Percentiles rank a stretch among this genome's conserved stretches.
phyloP scores from a whole-genome alignment of 106 monocot species.

The Allium cepa region DNA sequence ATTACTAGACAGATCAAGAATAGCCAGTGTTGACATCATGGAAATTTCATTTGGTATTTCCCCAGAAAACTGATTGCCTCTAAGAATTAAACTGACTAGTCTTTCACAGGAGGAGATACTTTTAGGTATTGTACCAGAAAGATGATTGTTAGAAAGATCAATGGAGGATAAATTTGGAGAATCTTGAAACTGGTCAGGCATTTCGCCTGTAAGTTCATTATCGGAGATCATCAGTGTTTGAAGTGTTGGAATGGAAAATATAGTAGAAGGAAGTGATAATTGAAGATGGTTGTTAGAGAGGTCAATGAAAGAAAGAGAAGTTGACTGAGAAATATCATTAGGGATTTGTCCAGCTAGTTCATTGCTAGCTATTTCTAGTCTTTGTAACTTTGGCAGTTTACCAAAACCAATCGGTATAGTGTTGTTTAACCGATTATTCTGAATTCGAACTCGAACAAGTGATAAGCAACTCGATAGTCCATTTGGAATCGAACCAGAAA shows the following conservation, averaged over 20 bases:
- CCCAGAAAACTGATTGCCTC: slow-evolving; percentile 53
- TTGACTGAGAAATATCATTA: slow-evolving; percentile 51
- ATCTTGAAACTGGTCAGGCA: slow-evolving; percentile 60
- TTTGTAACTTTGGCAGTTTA: slow-evolving; percentile 49
- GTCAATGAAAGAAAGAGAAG: slow-evolving; percentile 84
- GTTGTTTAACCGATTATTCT: slow-evolving; percentile 74
- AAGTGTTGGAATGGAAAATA: slow-evolving; percentile 56
- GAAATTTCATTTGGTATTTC: slow-evolving; percentile 53
- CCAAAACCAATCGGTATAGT: slow-evolving; percentile 55
- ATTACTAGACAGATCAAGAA: slow-evolving; percentile 77
- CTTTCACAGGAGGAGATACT: slow-evolving; percentile 51
- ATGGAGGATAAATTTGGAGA: slow-evolving; percentile 51
- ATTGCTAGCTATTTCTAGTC: slow-evolving; percentile 69
- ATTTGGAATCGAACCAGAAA: slow-evolving; percentile 61
- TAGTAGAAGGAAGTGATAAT: slow-evolving; percentile 39
- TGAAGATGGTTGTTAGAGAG: slow-evolving; percentile 62
- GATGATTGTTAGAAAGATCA: slow-evolving; percentile 63
- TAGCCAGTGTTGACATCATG: slow-evolving; percentile 58
- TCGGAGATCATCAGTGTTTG: slow-evolving; percentile 59
- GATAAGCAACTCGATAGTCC: slow-evolving; percentile 41
- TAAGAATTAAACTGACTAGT: slow-evolving; percentile 59
- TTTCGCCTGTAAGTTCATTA: slow-evolving; percentile 46
- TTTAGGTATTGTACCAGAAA: slow-evolving; percentile 48
- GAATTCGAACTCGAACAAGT: slow-evolving; percentile 64
- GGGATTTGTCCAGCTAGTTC: slow-evolving; percentile 56